Evolutionary conservation across 352 stramenopile species (phyloP).

Genomic region (Phytophthora colocasiae): DNA sequence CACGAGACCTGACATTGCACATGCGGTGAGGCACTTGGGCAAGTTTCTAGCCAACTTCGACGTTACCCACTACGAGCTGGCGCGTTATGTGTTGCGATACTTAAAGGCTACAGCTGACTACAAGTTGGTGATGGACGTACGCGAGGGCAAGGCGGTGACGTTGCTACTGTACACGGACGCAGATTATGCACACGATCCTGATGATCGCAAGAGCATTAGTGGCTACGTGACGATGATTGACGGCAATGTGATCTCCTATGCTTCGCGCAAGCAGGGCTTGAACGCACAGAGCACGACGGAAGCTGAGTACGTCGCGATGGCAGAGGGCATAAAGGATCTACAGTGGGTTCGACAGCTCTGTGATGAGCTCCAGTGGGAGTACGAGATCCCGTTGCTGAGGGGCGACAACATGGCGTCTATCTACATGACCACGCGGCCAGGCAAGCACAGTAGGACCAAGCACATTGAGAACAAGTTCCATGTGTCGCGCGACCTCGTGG

Average conservation of each 20-base stretch:
- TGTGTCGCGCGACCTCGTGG: neutral
- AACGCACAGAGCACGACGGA: constrained; percentile 37
- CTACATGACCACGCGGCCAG: neutral
- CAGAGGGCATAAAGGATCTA: constrained; percentile 24
- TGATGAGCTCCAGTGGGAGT: constrained; percentile 10
- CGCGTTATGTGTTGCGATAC: constrained; percentile 2
- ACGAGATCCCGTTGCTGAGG: neutral
- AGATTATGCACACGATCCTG: constrained; percentile 35
- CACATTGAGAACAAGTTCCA: constrained; percentile 9
- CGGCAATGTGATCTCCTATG: constrained; percentile 27
- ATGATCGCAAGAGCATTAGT: constrained; percentile 29
- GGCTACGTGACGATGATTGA: constrained; percentile 34
- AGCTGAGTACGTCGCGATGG: constrained; percentile 37
- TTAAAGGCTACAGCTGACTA: constrained; percentile 11
- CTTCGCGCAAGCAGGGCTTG: constrained; percentile 35
- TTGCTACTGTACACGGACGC: constrained; percentile 22
- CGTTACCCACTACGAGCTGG: constrained; percentile 4
- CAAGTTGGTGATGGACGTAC: neutral
- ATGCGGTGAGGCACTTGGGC: constrained; percentile 7
- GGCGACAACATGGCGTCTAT: constrained; percentile 6
- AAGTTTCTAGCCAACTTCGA: constrained; percentile 6
- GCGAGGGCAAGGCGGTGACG: neutral
- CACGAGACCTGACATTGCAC: constrained; percentile 2
- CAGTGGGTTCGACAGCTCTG: constrained; percentile 21
- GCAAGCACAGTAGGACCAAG: neutral